phyloP scores from a whole-genome alignment of 257 asterid species.

The Nyctanthes arbortristis region DNA sequence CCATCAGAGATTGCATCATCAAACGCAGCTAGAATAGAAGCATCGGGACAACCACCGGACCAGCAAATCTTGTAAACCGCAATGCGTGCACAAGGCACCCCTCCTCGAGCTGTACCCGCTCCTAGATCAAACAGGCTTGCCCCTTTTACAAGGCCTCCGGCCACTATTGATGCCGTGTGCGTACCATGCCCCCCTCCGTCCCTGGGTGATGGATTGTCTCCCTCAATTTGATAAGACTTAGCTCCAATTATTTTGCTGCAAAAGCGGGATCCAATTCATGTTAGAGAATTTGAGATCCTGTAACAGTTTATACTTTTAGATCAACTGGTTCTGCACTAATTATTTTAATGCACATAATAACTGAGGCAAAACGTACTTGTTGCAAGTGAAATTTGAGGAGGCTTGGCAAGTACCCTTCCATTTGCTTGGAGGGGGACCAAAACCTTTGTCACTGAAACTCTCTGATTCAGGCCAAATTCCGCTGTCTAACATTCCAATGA shows the following conservation, averaged over 20 bases:
- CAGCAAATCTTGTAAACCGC: constrained; percentile 37
- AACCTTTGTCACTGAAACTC: constrained; percentile 35
- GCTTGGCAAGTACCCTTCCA: constrained; percentile 51
- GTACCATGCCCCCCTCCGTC: constrained; percentile 38
- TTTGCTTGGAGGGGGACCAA: constrained; percentile 40
- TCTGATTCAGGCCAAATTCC: constrained; percentile 51
- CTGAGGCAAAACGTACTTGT: too few species aligned
- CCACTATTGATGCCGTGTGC: constrained; percentile 51
- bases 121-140: constrained; percentile 35
- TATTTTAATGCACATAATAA: too few species aligned
- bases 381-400: too few species aligned
- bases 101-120: constrained; percentile 45
- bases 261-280: neutral
- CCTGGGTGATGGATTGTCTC: constrained; percentile 19
- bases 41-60: rapidly evolving
- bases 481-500: constrained; percentile 41
- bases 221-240: constrained; percentile 15
- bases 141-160: constrained; percentile 31
- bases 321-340: too few species aligned
- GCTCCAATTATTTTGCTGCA: constrained; percentile 51
- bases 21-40: constrained; percentile 34
- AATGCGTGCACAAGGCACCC: constrained; percentile 39
- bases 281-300: neutral
- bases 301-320: constrained; percentile 14
- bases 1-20: constrained; percentile 59